phyloP scores from a whole-genome alignment of 148 eudicot genomes.

The Chenopodium formosanum region DNA sequence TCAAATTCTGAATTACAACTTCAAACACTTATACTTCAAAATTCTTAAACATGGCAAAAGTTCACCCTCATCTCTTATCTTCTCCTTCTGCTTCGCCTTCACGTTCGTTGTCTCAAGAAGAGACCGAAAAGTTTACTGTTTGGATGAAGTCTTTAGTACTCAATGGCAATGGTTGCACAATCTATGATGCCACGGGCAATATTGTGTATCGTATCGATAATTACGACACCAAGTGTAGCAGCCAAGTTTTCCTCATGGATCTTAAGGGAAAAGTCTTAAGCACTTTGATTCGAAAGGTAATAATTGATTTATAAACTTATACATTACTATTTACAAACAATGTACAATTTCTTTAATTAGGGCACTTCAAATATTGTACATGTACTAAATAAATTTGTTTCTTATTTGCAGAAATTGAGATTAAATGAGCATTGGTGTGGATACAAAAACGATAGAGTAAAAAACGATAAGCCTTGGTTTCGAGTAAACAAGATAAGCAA shows the following conservation, averaged over 20 bases:
- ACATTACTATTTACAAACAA: no score
- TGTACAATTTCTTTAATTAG: not conserved
- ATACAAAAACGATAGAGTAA: slow-evolving; percentile 33
- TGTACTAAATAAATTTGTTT: not conserved
- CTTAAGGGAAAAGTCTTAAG: slow-evolving; percentile 58
- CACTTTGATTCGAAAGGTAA: slow-evolving; percentile 61
- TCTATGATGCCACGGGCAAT: slow-evolving; percentile 59
- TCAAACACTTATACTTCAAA: not conserved
- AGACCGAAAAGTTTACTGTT: slow-evolving; percentile 51
- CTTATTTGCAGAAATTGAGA: slow-evolving; percentile 44
- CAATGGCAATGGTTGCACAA: slow-evolving; percentile 69
- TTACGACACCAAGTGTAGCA: slow-evolving; percentile 50
- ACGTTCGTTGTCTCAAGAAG: not conserved
- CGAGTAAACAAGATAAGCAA: slow-evolving; percentile 35
- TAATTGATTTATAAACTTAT: slow-evolving; percentile 20
- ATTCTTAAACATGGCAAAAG: slow-evolving; percentile 27
- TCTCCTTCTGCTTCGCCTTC: slow-evolving; percentile 7
- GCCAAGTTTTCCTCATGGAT: slow-evolving; percentile 73
- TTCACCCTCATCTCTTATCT: slow-evolving; percentile 39
- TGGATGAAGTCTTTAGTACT: slow-evolving; percentile 86
- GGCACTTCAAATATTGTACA: not conserved
- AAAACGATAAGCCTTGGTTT: slow-evolving; percentile 52
- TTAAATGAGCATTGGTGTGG: slow-evolving; percentile 55
- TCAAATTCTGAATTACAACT: not conserved
- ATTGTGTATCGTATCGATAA: slow-evolving; percentile 75